Conservation (phyloP, 257 asterid genomes). For the Primulina huaijiensis region DNA sequence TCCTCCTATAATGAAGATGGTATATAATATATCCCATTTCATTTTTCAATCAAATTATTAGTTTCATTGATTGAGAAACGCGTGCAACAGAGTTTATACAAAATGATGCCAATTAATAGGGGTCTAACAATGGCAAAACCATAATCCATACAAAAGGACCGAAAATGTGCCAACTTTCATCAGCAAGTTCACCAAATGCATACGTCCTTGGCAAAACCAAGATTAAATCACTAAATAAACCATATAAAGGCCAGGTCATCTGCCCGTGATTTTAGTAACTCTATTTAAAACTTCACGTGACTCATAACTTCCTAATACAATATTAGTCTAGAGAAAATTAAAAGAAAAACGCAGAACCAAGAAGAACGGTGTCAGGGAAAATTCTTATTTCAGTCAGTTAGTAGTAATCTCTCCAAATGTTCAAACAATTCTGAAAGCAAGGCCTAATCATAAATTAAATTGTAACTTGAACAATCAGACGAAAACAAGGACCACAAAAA, state of each 20-base stretch:
- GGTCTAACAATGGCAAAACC: background rate
- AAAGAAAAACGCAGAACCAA: constrained; percentile 17
- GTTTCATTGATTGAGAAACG: background rate
- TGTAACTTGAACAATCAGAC: constrained; percentile 12
- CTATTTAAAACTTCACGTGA: background rate
- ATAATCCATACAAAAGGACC: background rate
- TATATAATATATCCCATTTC: background rate
- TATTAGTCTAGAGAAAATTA: background rate
- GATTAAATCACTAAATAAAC: background rate
- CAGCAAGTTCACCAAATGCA: background rate
- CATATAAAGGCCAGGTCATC: constrained; percentile 1
- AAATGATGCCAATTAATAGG: background rate
- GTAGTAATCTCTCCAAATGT: constrained; percentile 13
- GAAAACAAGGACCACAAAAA: constrained; percentile 21
- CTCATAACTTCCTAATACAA: constrained; percentile 9
- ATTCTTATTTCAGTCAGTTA: constrained; percentile 1
- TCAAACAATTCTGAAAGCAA: constrained; percentile 13
- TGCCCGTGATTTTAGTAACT: constrained; percentile 7
- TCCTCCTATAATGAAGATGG: background rate
- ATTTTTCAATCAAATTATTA: no score
- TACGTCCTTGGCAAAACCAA: background rate
- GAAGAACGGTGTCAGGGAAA: background rate
- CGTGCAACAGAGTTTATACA: background rate
- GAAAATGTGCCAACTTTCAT: background rate
- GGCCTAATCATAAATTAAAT: constrained; percentile 1